Base-by-base conservation (phyloP, 2,329 filamentous ascomycete genomes). In the Aureobasidium melanogenum region DNA sequence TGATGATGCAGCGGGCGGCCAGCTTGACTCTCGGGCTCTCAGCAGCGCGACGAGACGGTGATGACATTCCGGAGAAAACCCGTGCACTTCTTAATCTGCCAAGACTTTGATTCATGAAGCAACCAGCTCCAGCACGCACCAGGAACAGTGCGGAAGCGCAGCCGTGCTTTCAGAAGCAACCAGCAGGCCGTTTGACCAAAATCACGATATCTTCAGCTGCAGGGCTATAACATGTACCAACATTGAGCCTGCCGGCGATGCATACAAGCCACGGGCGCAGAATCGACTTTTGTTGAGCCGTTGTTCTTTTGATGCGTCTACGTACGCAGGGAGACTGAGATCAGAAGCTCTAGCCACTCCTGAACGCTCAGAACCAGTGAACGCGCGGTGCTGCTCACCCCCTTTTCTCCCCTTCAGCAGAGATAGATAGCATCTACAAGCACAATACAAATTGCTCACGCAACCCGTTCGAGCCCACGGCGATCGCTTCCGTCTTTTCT, bases 41-140 rank as follows among this genome's bases (percentile, higher is more conserved):
- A n/a, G 15, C 6, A 38, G 7, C 19, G 32, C 34, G 50, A 41
- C 24, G 32, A 48, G n/a, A 24, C 30, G 26, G 36, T 54, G 50
- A 54, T 54, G 50, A 54, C 50, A 54, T 54, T 19, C 50, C 50
- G 50, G 36, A 39, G 48, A 54, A 54, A 30, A 26, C 15, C 50
- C 50, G 50, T 34, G 46, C 46, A 34, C 46, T 19, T 26, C 28
- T 12, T 28, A 15, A 17, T n/a, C 14, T 26, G 48, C 48, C 48
- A 51, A 51, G 48, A 51, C 47, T 32, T 50, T 12, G 19, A 24
- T 43, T 7, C 39, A 43, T 24, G 39, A 43, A 43, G 39, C 39
- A 39, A n/a, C 38, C n/a, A 36, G 32, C 32, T 9, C 30, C 5
- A 36, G 32, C 12, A 15, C 32, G n/a, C n/a, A n/a, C n/a, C 6